Evolutionary conservation across 192 early-diverging fungal genomes (phyloP).

Genomic region (Coemansia sp.): DNA sequence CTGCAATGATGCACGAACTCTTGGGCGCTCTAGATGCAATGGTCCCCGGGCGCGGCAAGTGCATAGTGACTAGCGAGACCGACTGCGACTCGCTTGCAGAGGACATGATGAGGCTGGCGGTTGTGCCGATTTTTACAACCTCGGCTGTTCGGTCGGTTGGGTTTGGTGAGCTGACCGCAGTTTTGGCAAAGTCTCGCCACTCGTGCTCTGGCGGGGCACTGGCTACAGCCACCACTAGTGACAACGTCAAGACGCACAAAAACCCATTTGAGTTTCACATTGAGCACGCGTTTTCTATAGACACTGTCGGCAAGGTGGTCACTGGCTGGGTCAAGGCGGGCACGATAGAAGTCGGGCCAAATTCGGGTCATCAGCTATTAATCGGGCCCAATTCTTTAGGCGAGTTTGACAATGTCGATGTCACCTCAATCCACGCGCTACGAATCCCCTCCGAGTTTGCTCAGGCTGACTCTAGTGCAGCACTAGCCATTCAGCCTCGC

Average conservation of each 20-base stretch:
- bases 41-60: conserved; percentile 35
- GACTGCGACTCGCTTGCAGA: conserved; percentile 24
- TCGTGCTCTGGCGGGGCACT: neutral
- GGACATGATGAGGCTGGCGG: conserved; percentile 50
- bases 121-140: conserved; percentile 80
- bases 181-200: conserved; percentile 63
- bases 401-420: conserved; percentile 62
- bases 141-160: conserved; percentile 77
- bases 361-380: conserved; percentile 29
- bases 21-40: conserved; percentile 43
- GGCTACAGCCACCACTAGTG: conserved; percentile 17
- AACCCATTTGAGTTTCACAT: conserved; percentile 69
- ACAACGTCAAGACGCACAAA: conserved; percentile 17
- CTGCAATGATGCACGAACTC: conserved; percentile 53
- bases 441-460: conserved; percentile 70
- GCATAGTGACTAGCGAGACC: conserved; percentile 25
- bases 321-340: conserved; percentile 62
- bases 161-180: conserved; percentile 68
- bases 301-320: conserved; percentile 63
- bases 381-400: conserved; percentile 69
- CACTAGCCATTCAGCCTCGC: conserved; percentile 62
- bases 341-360: conserved; percentile 44
- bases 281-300: conserved; percentile 70
- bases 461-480: conserved; percentile 71
- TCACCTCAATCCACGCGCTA: conserved; percentile 80